A percentile compares a stretch with the other conserved stretches of the same genome.
These are phyloP conservation scores for Kwoniella sp. DNA, from an alignment of 768 basidiomycete genomes.

Conservation along the genomic window DNA sequence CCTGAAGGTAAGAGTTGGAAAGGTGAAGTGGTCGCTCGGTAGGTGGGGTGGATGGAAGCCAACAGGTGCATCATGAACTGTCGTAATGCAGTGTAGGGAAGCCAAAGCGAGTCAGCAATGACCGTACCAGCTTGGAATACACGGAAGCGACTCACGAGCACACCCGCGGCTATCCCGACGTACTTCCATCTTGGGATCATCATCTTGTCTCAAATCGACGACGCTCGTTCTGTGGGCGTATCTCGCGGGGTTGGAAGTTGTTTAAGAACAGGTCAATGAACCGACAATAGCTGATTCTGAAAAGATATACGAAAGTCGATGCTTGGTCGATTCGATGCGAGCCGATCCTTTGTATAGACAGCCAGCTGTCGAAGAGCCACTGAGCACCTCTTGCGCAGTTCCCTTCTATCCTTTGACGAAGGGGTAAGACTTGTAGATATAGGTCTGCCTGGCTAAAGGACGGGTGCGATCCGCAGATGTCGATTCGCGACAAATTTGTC, in stretches of 20 bases:
- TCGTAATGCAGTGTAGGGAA: background rate
- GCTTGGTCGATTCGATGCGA: background rate
- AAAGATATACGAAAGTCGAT: background rate
- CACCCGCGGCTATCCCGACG: conserved; percentile 43
- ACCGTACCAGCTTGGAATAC: background rate
- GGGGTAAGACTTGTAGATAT: background rate
- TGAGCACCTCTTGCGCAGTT: background rate
- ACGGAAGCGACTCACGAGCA: conserved; percentile 34
- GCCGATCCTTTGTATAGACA: background rate
- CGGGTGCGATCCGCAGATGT: too few species aligned
- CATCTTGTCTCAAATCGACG: conserved; percentile 29
- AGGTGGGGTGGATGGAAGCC: conserved; percentile 52
- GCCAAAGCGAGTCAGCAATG: background rate
- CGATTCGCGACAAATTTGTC: too few species aligned
- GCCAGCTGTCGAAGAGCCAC: background rate
- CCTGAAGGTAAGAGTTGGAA: conserved; percentile 35
- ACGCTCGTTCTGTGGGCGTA: background rate
- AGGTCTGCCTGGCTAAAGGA: too few species aligned
- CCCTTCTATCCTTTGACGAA: background rate
- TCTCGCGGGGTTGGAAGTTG: background rate
- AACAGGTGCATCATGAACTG: conserved; percentile 53
- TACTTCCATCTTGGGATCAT: conserved; percentile 53
- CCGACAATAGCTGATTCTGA: too few species aligned
- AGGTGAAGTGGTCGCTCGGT: conserved; percentile 50
- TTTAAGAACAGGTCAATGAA: background rate